phyloP scores from a whole-genome alignment of 169 alveolate genomes.

The Miamiensis avidus region DNA sequence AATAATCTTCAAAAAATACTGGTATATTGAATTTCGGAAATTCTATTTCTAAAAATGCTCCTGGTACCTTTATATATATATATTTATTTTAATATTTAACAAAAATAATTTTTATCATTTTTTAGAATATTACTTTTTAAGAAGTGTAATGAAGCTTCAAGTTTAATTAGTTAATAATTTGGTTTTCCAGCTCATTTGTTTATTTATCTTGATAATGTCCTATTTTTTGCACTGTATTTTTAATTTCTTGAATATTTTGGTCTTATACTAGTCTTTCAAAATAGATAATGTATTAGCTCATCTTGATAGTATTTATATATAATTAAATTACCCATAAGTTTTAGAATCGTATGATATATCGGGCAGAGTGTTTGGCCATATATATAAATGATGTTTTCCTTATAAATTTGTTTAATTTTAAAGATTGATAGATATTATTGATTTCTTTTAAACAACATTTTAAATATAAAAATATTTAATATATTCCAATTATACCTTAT shows the following conservation, averaged over 20 bases:
- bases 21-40: constrained; percentile 28
- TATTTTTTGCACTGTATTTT: constrained; percentile 23
- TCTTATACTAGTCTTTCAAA: constrained; percentile 21
- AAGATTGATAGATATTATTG: not conserved
- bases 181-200: constrained; percentile 9
- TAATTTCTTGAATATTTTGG: constrained; percentile 31
- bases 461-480: too few species aligned
- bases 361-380: constrained; percentile 39
- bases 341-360: constrained; percentile 25
- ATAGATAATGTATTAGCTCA: too few species aligned
- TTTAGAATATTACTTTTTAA: not conserved
- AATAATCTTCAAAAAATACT: constrained; percentile 27
- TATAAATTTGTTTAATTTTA: not conserved
- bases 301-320: not conserved
- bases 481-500: constrained; percentile 14
- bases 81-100: too few species aligned
- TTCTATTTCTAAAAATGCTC: constrained; percentile 40
- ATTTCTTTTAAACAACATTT: too few species aligned
- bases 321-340: constrained; percentile 16
- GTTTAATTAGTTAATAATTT: constrained; percentile 2
- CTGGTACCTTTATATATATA: not conserved
- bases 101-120: too few species aligned
- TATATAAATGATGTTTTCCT: constrained; percentile 30
- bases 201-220: not conserved
- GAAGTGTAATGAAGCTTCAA: constrained; percentile 15